A percentile compares a stretch with the other conserved stretches of the same genome.
phyloP scores from a whole-genome alignment of 1,284 basidiomycete genomes.

The Wallemia hederae region DNA sequence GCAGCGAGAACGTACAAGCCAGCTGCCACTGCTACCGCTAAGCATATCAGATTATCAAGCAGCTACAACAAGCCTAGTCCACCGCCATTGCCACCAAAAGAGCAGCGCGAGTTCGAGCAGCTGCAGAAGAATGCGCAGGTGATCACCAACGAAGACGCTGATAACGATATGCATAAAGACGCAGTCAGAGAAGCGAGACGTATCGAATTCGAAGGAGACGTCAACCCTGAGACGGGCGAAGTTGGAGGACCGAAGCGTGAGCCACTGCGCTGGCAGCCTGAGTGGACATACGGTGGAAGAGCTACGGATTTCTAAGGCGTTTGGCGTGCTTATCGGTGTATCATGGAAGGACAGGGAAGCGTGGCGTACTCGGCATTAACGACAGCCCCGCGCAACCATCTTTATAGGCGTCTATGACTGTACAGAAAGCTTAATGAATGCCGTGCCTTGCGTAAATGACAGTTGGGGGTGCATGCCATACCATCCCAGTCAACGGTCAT shows the following conservation, averaged over 20 bases:
- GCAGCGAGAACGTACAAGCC: too few relatives aligned
- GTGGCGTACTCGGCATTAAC: too few relatives aligned
- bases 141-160: neutral
- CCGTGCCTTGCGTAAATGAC: too few relatives aligned
- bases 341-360: too few relatives aligned
- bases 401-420: too few relatives aligned
- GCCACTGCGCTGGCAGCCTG: conserved; percentile 14
- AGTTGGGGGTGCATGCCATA: too few relatives aligned
- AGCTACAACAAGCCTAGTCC: conserved; percentile 26
- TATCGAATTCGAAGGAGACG: conserved; percentile 17
- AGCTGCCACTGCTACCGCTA: too few relatives aligned
- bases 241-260: conserved; percentile 19
- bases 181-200: neutral
- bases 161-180: neutral
- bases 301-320: conserved; percentile 12
- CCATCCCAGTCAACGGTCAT: too few relatives aligned
- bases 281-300: conserved; percentile 15
- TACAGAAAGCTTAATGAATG: too few relatives aligned
- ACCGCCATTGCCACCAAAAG: conserved; percentile 32
- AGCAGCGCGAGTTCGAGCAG: conserved; percentile 46
- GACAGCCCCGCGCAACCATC: too few relatives aligned
- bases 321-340: neutral
- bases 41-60: neutral
- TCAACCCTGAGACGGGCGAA: conserved; percentile 19
- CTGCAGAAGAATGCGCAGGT: conserved; percentile 24